phyloP scores from a whole-genome alignment of 2,329 filamentous ascomycete genomes.

The Hansfordia pulvinata region DNA sequence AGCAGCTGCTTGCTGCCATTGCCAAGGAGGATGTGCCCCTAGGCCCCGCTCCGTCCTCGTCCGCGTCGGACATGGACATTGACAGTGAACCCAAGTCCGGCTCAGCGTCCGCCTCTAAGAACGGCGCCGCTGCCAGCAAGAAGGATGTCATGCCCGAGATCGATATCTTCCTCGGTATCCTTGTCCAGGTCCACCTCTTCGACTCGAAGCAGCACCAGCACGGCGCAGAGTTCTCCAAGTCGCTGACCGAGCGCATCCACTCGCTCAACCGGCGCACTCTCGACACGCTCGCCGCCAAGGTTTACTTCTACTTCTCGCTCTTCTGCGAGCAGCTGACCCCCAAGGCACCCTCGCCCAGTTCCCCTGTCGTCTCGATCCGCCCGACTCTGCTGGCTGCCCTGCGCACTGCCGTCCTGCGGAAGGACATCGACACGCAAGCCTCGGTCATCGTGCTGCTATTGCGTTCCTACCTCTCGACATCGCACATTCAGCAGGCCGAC shows the following conservation, averaged over 20 bases:
- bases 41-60: constrained; percentile 36
- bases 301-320: constrained; percentile 95
- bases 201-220: constrained; percentile 71
- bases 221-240: constrained; percentile 73
- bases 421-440: constrained; percentile 94
- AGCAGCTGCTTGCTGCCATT: constrained; percentile 57
- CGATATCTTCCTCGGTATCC: constrained; percentile 77
- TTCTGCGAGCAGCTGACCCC: constrained; percentile 88
- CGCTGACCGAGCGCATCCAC: constrained; percentile 74
- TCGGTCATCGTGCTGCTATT: constrained; percentile 90
- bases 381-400: constrained; percentile 78
- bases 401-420: constrained; percentile 87
- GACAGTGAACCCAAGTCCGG: constrained; percentile 46
- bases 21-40: constrained; percentile 53
- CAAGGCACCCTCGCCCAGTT: constrained; percentile 77
- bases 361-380: constrained; percentile 74
- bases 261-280: constrained; percentile 84
- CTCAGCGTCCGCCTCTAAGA: constrained; percentile 36
- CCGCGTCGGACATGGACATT: constrained; percentile 60
- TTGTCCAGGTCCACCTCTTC: constrained; percentile 77
- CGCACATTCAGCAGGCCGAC: constrained; percentile 93
- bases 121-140: constrained; percentile 45
- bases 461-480: constrained; percentile 90
- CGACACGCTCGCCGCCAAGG: constrained; percentile 85
- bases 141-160: constrained; percentile 79